Evolutionary conservation across 1,284 basidiomycete species (phyloP).

Genomic region (Apiotrichum sp.): DNA sequence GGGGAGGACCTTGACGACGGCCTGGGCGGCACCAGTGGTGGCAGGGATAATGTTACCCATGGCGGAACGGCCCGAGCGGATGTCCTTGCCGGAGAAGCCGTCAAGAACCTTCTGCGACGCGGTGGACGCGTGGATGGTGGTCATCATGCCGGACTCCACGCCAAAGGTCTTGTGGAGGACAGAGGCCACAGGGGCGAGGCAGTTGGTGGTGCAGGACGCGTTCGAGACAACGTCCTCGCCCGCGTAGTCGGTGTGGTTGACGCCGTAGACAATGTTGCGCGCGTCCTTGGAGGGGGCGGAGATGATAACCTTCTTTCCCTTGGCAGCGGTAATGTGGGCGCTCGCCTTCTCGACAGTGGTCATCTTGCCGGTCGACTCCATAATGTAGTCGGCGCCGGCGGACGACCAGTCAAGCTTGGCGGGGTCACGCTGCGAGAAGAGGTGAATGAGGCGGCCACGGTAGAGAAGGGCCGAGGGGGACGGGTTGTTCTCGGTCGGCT

Average conservation of each 20-base stretch:
- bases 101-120: constrained; percentile 47
- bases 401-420: constrained; percentile 40
- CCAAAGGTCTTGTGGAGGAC: constrained; percentile 44
- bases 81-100: constrained; percentile 46
- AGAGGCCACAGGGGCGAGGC: constrained; percentile 46
- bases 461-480: constrained; percentile 34
- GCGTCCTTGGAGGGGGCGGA: constrained; percentile 45
- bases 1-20: constrained; percentile 47
- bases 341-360: constrained; percentile 40
- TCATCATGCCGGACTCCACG: constrained; percentile 48
- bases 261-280: constrained; percentile 45
- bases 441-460: constrained; percentile 40
- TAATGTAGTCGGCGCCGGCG: constrained; percentile 44
- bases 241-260: constrained; percentile 43
- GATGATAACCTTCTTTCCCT: constrained; percentile 48
- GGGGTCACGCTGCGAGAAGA: constrained; percentile 45
- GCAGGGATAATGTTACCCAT: constrained; percentile 48
- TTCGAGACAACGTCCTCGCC: constrained; percentile 45
- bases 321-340: constrained; percentile 39
- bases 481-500: constrained; percentile 30
- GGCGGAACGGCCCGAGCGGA: constrained; percentile 42
- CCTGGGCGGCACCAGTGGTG: constrained; percentile 45
- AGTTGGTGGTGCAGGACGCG: constrained; percentile 49
- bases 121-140: constrained; percentile 48
- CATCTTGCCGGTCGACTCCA: constrained; percentile 46